Evolutionary conservation across 345 rosid species (phyloP), one percentile per base, ranked within the genome.

Genomic region (Eucalyptus leucophloia): DNA sequence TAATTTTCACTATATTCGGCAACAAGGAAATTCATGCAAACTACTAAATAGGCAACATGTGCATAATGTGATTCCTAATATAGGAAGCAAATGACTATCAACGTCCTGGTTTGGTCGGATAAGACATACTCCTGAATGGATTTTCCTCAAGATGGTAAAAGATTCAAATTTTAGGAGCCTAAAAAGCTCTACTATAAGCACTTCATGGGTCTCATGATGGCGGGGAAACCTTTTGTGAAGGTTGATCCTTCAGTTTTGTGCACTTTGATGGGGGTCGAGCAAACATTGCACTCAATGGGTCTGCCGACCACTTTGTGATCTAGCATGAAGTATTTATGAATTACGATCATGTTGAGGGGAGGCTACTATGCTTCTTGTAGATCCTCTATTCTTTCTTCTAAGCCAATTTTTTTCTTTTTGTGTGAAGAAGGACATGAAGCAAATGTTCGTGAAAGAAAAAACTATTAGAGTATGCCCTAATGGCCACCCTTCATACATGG

Each of bases 191-290:
- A 37, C 6, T 2, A 2, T 65, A n/a, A 15, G 37, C 37, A 15
- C 19, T n/a, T 65, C 8, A 3, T 3, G 16, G 37, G 21, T n/a
- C 8, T 65, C 21, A 4, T 65, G 77, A 65, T 8, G 37, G 9
- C 2, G 16, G 50, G 3, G 21, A 10, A 13, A 8, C 19, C 37
- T 7, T 13, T n/a, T n/a, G 10, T n/a, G 5, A 18, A n/a, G 37
- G 37, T n/a, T 3, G 4, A 18, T 65, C 37, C 17, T 4, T n/a
- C 1, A 4, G 16, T 65, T 4, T 8, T 9, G 37, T 15, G 77
- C 10, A 7, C 19, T 6, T 7, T 0, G 1, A n/a, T 7, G 6
- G 37, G 72, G 37, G 9, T 10, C 5, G 3, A 4, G 37, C 72
- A 8, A 24, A n/a, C 21, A 16, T 30, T 5, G 5, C 37, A 15